These are phyloP conservation scores for Aspergillus chevalieri DNA, from an alignment of 2,329 filamentous ascomycete genomes.

Conservation along the genomic window DNA sequence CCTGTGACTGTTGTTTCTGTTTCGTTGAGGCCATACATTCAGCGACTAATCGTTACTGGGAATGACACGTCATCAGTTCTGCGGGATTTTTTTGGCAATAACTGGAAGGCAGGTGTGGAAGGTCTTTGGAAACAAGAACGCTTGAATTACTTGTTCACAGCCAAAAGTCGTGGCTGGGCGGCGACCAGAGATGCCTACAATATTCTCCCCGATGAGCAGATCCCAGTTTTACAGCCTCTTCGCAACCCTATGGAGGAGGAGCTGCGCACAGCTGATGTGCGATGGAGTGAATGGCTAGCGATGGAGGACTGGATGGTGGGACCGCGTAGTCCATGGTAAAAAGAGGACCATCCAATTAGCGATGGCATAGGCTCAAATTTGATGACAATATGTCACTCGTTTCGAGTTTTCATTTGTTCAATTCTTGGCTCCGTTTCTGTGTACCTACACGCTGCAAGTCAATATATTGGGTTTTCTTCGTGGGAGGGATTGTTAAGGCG, in stretches of 20 bases:
- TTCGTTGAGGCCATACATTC: conserved; percentile 78
- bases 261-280: conserved; percentile 70
- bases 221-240: conserved; percentile 82
- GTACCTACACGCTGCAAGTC: too few species aligned
- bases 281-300: conserved; percentile 90
- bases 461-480: too few species aligned
- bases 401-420: too few species aligned
- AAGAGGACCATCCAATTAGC: too few species aligned
- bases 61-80: conserved; percentile 79
- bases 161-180: conserved; percentile 88
- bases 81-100: conserved; percentile 74
- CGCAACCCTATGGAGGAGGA: conserved; percentile 70
- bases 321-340: conserved; percentile 47
- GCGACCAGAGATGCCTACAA: conserved; percentile 87
- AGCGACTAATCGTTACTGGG: conserved; percentile 83
- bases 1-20: conserved; percentile 36
- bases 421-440: too few species aligned
- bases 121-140: conserved; percentile 80
- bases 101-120: conserved; percentile 74
- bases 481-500: too few species aligned
- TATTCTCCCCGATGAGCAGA: conserved; percentile 70
- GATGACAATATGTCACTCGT: too few species aligned
- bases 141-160: conserved; percentile 87
- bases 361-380: too few species aligned
- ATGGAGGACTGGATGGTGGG: conserved; percentile 99